These are phyloP conservation scores for Metschnikowia borealis DNA, from an alignment of 805 yeast species.

Conservation along the genomic window DNA sequence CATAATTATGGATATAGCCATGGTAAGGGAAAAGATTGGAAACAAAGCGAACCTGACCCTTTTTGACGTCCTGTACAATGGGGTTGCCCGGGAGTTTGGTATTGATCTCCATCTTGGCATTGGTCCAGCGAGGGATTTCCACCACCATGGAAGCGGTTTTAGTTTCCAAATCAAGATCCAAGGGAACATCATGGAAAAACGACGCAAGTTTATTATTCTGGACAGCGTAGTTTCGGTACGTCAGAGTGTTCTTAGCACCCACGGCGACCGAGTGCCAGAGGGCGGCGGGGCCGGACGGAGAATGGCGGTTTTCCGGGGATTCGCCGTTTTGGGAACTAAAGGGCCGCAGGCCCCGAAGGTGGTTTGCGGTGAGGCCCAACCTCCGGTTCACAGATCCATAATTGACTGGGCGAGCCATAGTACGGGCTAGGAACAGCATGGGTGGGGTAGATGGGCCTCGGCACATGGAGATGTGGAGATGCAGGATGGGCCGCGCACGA, in stretches of 20 bases:
- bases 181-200: slow-evolving; percentile 70
- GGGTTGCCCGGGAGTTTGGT: slow-evolving; percentile 86
- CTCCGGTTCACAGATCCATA: slow-evolving; percentile 6
- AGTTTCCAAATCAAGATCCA: slow-evolving; percentile 40
- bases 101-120: slow-evolving; percentile 93
- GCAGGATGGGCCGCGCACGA: background rate
- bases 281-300: background rate
- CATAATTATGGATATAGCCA: slow-evolving; percentile 97
- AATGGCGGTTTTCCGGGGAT: background rate
- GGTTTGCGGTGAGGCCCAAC: slow-evolving; percentile 10
- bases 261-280: slow-evolving; percentile 5
- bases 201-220: slow-evolving; percentile 47
- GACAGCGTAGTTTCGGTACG: slow-evolving; percentile 42
- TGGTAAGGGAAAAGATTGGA: slow-evolving; percentile 98
- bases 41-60: slow-evolving; percentile 93
- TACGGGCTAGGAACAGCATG: slow-evolving; percentile 1
- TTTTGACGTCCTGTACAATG: slow-evolving; percentile 94
- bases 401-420: background rate
- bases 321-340: too few relatives aligned
- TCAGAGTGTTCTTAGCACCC: slow-evolving; percentile 35
- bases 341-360: slow-evolving; percentile 3
- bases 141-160: slow-evolving; percentile 69
- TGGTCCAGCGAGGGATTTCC: slow-evolving; percentile 98
- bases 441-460: slow-evolving; percentile 1
- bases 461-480: background rate